These are phyloP conservation scores for Naganishia sp. DNA, from an alignment of 1,284 basidiomycete species.

Conservation along the genomic window DNA sequence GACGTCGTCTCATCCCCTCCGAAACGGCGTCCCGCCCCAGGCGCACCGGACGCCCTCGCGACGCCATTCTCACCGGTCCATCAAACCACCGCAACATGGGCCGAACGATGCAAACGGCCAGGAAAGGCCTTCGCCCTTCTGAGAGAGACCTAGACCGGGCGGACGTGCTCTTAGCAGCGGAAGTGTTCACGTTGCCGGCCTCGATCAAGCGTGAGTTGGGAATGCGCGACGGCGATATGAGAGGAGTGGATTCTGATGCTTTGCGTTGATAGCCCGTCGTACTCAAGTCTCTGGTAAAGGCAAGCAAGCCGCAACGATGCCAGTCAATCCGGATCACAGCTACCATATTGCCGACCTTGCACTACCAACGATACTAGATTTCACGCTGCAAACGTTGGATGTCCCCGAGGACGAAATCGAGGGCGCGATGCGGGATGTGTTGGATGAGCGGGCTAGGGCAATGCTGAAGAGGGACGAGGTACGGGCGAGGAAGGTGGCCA, in stretches of 20 bases:
- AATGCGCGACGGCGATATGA: neutral
- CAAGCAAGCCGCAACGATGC: neutral
- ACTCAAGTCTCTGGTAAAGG: neutral
- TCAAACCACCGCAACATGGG: neutral
- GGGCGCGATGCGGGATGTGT: neutral
- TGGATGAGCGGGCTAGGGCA: neutral
- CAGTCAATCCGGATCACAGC: neutral
- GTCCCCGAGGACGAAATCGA: neutral
- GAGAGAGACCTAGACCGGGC: neutral
- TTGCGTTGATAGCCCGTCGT: neutral
- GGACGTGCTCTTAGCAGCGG: neutral
- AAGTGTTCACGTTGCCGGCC: neutral
- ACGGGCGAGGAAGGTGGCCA: neutral
- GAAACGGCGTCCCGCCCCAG: too few species aligned
- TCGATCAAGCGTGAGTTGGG: neutral
- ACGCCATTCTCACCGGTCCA: too few species aligned
- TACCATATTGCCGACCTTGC: neutral
- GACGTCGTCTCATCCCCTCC: too few species aligned
- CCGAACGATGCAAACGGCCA: constrained; percentile 9
- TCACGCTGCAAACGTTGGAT: neutral
- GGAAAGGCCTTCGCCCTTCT: neutral
- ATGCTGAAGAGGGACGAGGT: neutral
- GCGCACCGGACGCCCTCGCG: too few species aligned
- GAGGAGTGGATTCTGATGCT: too few species aligned
- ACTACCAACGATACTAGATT: neutral